phyloP scores from a whole-genome alignment of 2,329 filamentous ascomycete genomes.

The Talaromyces sp. region DNA sequence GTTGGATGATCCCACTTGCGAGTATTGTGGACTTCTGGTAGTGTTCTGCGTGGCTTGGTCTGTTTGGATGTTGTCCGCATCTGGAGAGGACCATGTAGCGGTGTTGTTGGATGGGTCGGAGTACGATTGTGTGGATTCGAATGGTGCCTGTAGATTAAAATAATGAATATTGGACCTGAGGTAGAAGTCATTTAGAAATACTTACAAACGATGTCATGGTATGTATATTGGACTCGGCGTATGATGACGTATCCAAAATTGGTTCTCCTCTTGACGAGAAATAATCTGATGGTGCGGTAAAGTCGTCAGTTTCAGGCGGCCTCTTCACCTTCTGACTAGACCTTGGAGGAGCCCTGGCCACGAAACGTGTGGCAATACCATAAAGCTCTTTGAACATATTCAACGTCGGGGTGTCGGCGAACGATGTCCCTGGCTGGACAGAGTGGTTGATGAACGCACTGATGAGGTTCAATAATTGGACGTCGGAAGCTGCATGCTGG shows the following conservation, averaged over 20 bases:
- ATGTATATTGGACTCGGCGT: background rate
- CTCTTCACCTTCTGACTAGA: conserved; percentile 5
- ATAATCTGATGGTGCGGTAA: background rate
- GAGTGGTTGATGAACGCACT: conserved; percentile 6
- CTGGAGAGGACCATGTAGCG: background rate
- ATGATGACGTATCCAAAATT: background rate
- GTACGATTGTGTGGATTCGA: background rate
- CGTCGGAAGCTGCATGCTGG: conserved; percentile 7
- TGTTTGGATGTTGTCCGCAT: background rate
- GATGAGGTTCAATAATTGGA: background rate
- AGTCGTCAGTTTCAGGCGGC: background rate
- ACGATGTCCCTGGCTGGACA: conserved; percentile 7
- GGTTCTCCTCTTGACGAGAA: background rate
- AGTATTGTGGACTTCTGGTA: background rate
- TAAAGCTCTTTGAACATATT: conserved; percentile 13
- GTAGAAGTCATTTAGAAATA: background rate
- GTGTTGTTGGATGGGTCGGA: background rate
- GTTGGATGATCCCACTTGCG: background rate
- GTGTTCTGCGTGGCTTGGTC: background rate
- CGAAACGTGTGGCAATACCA: conserved; percentile 3
- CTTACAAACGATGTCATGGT: conserved; percentile 1
- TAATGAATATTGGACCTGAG: background rate
- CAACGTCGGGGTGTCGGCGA: conserved; percentile 9
- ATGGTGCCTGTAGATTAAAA: background rate
- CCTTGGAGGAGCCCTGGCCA: background rate